Base-by-base conservation (phyloP, 2,329 filamentous ascomycete species). In the Aspergillus puulaauensis region DNA sequence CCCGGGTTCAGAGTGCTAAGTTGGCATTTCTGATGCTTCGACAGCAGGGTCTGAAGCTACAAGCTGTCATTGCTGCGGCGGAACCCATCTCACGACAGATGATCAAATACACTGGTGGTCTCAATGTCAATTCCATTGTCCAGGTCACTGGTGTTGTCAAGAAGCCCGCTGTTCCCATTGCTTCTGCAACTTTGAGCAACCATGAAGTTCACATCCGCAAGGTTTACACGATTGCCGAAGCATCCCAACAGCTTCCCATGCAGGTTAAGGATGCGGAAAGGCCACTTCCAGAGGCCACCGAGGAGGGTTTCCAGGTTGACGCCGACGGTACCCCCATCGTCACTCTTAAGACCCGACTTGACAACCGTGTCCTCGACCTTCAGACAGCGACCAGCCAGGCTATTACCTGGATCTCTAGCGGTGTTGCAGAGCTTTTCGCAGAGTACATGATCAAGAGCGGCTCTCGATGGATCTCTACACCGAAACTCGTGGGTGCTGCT, bases 331-430 rank as follows among this genome's bases (percentile, higher is more conserved):
- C 80, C 50, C 90, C 93, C 1, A 83, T 90, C 52, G 93, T 96
- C 31, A 89, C 86, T 60, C 86, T 98, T 74, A 86, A 87, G 70
- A 96, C 91, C 1, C 87, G 93, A 66, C 84, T 97, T 51, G 90
- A 96, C 81, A 96, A 98, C 82, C 87, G 90, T 59, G 90, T 90
- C 52, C 90, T 99, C 79, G 93, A 97, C 79, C 90, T 97, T 72
- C 88, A 95, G 57, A 90, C 91, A 1, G 91, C 92, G 61, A 89
- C 96, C 61, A 96, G 95, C 77, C 91, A 96, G 73, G 91, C 93
- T 58, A 91, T 92, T 69, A 93, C 93, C 81, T 76, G 81, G 68
- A 85, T 88, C 69, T 87, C 85, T 63, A 81, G 81, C 69, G 86
- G 84, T 57, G 86, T 90, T 40, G 83, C 85, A 60, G 81, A 84